These are phyloP conservation scores for Xylariaceae sp. DNA, from an alignment of 2,329 filamentous ascomycete species.

Conservation along the genomic window DNA sequence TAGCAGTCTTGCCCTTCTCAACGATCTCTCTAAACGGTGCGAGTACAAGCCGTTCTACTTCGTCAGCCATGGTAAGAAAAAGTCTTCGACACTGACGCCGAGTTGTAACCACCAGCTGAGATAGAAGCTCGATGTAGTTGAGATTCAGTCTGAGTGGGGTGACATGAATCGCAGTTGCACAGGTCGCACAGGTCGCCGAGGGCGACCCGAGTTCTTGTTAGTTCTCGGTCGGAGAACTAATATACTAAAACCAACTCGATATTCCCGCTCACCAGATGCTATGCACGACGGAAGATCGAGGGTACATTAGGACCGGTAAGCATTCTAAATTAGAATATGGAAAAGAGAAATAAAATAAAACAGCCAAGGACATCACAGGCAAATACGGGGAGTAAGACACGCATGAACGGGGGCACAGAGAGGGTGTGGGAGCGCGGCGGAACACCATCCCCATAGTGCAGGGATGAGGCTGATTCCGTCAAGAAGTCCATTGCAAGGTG, in stretches of 20 bases:
- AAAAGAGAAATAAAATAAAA: conserved; percentile 10
- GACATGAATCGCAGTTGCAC: conserved; percentile 12
- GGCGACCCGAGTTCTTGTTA: conserved; percentile 1
- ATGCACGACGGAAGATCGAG: neutral
- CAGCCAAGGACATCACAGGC: conserved; percentile 13
- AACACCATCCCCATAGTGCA: conserved; percentile 1
- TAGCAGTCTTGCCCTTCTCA: conserved; percentile 55
- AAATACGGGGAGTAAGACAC: conserved; percentile 23
- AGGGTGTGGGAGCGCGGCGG: conserved; percentile 8
- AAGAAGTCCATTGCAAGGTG: neutral
- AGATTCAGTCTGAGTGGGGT: conserved; percentile 1
- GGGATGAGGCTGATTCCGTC: conserved; percentile 28
- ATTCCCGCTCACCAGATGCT: conserved; percentile 11
- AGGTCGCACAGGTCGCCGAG: conserved; percentile 7
- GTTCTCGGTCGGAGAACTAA: conserved; percentile 8
- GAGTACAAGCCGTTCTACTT: conserved; percentile 51
- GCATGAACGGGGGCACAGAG: conserved; percentile 22
- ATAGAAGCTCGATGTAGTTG: neutral
- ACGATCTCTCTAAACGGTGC: conserved; percentile 59
- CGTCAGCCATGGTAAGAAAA: conserved; percentile 37
- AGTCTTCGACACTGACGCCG: neutral
- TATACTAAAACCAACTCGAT: no score
- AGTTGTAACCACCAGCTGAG: conserved; percentile 1
- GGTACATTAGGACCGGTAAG: neutral
- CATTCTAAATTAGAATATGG: neutral